Evolutionary conservation across 2,329 filamentous ascomycete genomes (phyloP).

Genomic region (Fusarium sp.): DNA sequence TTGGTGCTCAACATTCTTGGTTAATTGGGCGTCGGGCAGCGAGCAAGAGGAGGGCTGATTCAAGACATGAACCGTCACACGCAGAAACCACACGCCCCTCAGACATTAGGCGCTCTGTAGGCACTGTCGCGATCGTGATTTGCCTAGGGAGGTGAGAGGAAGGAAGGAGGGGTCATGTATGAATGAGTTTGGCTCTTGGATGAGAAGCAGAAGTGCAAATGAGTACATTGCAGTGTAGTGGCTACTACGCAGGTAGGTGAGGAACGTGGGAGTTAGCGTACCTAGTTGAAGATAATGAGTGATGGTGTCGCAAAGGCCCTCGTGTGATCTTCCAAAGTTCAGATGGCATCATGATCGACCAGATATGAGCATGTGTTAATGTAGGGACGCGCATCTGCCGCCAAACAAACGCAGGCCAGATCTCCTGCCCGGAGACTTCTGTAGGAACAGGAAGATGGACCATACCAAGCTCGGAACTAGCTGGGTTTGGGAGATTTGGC

Average conservation of each 20-base stretch:
- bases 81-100: constrained; percentile 33
- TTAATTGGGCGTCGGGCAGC: constrained; percentile 40
- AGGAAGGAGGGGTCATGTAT: constrained; percentile 12
- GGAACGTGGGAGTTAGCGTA: background rate
- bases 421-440: constrained; percentile 30
- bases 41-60: constrained; percentile 37
- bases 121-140: constrained; percentile 19
- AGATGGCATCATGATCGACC: constrained; percentile 34
- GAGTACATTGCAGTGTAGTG: background rate
- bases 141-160: background rate
- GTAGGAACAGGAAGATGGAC: constrained; percentile 34
- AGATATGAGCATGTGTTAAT: constrained; percentile 24
- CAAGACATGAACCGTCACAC: constrained; percentile 40
- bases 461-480: constrained; percentile 28
- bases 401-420: constrained; percentile 31
- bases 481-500: constrained; percentile 34
- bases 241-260: background rate
- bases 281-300: constrained; percentile 8
- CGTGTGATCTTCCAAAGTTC: constrained; percentile 26
- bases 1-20: constrained; percentile 22
- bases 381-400: constrained; percentile 42
- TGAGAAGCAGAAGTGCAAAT: constrained; percentile 3
- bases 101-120: constrained; percentile 11
- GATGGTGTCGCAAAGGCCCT: constrained; percentile 17
- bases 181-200: constrained; percentile 11